These are phyloP conservation scores for Calonectria montana DNA, from an alignment of 2,329 filamentous ascomycete species.

Conservation along the genomic window DNA sequence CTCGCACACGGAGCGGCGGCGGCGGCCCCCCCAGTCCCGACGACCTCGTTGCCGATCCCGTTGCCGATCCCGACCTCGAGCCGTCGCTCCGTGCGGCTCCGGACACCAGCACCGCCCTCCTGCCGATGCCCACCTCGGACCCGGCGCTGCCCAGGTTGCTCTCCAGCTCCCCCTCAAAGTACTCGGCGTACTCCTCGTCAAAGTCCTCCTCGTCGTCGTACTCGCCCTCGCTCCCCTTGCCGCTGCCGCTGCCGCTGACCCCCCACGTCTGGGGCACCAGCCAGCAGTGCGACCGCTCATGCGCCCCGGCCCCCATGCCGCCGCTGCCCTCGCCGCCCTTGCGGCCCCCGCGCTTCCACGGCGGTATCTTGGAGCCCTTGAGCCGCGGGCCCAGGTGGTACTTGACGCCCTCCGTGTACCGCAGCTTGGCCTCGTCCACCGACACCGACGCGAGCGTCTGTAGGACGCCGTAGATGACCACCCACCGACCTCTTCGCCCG, in stretches of 20 bases:
- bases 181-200: slow-evolving; percentile 19
- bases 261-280: slow-evolving; percentile 47
- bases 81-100: slow-evolving; percentile 10
- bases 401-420: slow-evolving; percentile 62
- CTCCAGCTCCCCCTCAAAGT: slow-evolving; percentile 12
- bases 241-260: slow-evolving; percentile 46
- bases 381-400: slow-evolving; percentile 69
- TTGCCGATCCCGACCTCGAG: slow-evolving; percentile 8
- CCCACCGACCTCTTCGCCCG: slow-evolving; percentile 70
- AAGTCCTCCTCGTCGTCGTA: slow-evolving; percentile 23
- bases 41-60: not conserved
- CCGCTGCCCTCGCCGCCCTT: slow-evolving; percentile 9
- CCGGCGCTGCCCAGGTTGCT: not conserved
- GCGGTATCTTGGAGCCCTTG: slow-evolving; percentile 55
- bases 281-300: slow-evolving; percentile 67
- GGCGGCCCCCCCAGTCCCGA: too few species aligned
- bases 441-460: slow-evolving; percentile 70
- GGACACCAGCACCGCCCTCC: slow-evolving; percentile 7
- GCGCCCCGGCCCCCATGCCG: slow-evolving; percentile 52
- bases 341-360: slow-evolving; percentile 57
- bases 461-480: slow-evolving; percentile 69
- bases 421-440: slow-evolving; percentile 66
- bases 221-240: slow-evolving; percentile 19
- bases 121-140: slow-evolving; percentile 5
- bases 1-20: not conserved